phyloP scores from a whole-genome alignment of 2,329 filamentous ascomycete species.

The Cylindrodendrum hubeiense region DNA sequence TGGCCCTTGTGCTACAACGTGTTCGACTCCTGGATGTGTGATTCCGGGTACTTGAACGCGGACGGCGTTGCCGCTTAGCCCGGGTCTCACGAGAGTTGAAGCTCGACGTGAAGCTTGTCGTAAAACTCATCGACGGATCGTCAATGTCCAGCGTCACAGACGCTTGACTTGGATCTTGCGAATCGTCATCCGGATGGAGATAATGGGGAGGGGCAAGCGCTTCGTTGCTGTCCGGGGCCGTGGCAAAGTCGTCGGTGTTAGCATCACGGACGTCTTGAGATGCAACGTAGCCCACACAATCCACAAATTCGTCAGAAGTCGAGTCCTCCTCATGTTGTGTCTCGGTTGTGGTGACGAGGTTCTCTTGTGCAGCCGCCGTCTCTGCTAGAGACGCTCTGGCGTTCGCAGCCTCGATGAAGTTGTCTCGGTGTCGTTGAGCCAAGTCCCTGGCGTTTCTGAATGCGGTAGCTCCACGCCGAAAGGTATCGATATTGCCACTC shows the following conservation, averaged over 20 bases:
- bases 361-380: neutral
- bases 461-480: slow-evolving; percentile 49
- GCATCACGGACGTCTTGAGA: too few species aligned
- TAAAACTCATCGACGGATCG: neutral
- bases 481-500: slow-evolving; percentile 45
- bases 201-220: neutral
- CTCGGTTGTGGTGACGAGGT: neutral
- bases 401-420: slow-evolving; percentile 48
- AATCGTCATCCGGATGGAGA: neutral
- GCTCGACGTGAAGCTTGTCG: slow-evolving; percentile 1
- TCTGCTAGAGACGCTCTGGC: neutral
- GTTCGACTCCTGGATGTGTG: neutral
- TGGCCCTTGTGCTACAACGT: neutral
- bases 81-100: neutral
- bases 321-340: neutral
- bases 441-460: slow-evolving; percentile 53
- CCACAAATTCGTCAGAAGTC: neutral
- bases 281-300: too few species aligned
- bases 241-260: too few species aligned
- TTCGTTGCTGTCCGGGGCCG: neutral
- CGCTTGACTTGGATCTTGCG: neutral
- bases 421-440: slow-evolving; percentile 41
- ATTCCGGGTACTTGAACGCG: neutral
- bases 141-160: neutral
- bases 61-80: slow-evolving; percentile 4